phyloP scores from a whole-genome alignment of 768 basidiomycete species.

The Lentinula lateritia region DNA sequence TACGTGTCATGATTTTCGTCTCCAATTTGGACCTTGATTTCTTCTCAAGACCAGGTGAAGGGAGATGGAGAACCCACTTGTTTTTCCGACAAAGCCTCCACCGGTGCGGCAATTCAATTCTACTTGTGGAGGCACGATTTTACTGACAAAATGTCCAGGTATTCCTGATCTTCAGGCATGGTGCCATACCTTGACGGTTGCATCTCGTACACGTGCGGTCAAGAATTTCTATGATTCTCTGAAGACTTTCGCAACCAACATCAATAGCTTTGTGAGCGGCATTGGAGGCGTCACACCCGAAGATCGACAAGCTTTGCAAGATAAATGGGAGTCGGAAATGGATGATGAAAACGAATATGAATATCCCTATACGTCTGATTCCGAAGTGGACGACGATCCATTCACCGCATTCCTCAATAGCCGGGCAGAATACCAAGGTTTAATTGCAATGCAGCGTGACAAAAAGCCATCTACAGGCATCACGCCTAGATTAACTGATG shows the following conservation, averaged over 20 bases:
- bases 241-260: slow-evolving; percentile 41
- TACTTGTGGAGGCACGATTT: neutral
- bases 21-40: neutral
- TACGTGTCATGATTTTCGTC: slow-evolving; percentile 10
- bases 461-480: slow-evolving; percentile 33
- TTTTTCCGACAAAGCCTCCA: slow-evolving; percentile 5
- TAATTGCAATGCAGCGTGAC: neutral
- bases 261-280: slow-evolving; percentile 44
- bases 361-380: neutral
- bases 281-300: slow-evolving; percentile 45
- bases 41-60: slow-evolving; percentile 43
- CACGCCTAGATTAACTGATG: slow-evolving; percentile 38
- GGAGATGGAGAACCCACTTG: slow-evolving; percentile 56
- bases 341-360: slow-evolving; percentile 12
- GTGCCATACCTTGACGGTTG: slow-evolving; percentile 50
- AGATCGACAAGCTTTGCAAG: slow-evolving; percentile 45
- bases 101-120: neutral
- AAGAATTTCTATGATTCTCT: slow-evolving; percentile 41
- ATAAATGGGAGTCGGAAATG: slow-evolving; percentile 45
- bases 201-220: slow-evolving; percentile 36
- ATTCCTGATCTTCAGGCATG: slow-evolving; percentile 53
- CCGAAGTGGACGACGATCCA: slow-evolving; percentile 19
- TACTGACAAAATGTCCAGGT: slow-evolving; percentile 44
- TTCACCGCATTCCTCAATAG: slow-evolving; percentile 27
- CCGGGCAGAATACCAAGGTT: slow-evolving; percentile 7